Evolutionary conservation across 768 basidiomycete species (phyloP), one percentile per base, ranked within the genome.

Genomic region (Calocybe cyanea): DNA sequence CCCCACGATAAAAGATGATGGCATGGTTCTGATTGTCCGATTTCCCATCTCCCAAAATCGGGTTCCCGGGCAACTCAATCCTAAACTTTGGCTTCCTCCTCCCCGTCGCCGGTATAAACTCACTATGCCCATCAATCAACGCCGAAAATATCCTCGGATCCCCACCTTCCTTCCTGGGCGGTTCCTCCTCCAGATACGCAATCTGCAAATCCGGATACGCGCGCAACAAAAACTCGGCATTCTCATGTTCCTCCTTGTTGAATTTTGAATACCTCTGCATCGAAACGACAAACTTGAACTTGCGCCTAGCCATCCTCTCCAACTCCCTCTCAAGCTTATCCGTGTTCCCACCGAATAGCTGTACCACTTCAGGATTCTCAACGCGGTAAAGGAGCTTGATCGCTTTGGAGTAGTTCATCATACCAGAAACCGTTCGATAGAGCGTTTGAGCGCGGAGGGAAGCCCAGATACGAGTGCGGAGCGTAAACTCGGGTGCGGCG

Each of bases 341-440:
- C 2, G 95, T 96, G 69, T 98, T 98, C 11, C 94, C 95, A 32
- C 96, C 95, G 56, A 92, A 97, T 38, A 87, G 77, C 68, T 98
- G 95, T 14, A 99, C 96, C 38, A 99, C 90, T 66, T 99, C 96
- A 7, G 96, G 96, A 69, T 98, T 98, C 72, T 99, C 96, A 34
- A 99, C 96, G 46, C 95, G 92, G 66, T 98, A 95, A n/a, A 99
- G 78, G 28, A 99, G 72, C 64, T 99, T 99, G 81, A 99, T 98
- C 10, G 96, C 96, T 72, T 99, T 99, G 54, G 90, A 84, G 65
- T 99, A 98, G 71, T 99, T 99, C 96, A 98, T 98, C 91, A 99
- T 97, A 41, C 96, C 96, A 28, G 96, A 97, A 14, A 99, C 95
- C 11, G 96, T 99, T 54, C 96, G 84, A 63, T 99, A 98, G 15